A percentile compares a stretch with the other conserved stretches of the same genome.
These are phyloP conservation scores for Gossypium aridum DNA, from an alignment of 441 rosid genomes.

Conservation along the genomic window DNA sequence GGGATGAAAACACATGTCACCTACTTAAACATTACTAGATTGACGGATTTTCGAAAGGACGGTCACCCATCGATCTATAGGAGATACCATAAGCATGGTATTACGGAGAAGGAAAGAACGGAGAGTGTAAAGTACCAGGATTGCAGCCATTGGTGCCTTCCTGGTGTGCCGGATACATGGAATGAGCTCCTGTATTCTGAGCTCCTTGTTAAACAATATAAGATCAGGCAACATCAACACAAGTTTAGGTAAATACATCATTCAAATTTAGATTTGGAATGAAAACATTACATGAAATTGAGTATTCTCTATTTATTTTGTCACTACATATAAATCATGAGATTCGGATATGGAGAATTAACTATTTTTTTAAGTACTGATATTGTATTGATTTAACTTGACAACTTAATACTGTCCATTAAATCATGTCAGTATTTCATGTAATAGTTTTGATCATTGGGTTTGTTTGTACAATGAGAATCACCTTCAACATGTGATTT, in stretches of 20 bases:
- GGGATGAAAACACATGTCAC: conserved; percentile 72
- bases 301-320: not conserved
- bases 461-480: not conserved
- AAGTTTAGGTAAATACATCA: conserved; percentile 23
- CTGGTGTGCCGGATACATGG: conserved; percentile 90
- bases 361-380: not conserved
- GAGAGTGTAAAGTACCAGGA: conserved; percentile 57
- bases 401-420: not conserved
- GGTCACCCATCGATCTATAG: conserved; percentile 85
- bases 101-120: conserved; percentile 33
- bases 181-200: conserved; percentile 77
- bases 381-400: not conserved
- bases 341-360: not conserved
- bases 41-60: conserved; percentile 84
- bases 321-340: not conserved
- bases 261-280: not conserved
- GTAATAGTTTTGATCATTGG: not conserved
- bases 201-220: conserved; percentile 43
- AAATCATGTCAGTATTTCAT: not conserved
- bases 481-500: too few species aligned
- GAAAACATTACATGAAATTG: not conserved
- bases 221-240: conserved; percentile 31
- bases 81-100: conserved; percentile 23
- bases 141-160: conserved; percentile 99
- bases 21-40: conserved; percentile 68